Base-by-base conservation (phyloP, 2,329 filamentous ascomycete species). In the Microcyclosporella mali region DNA sequence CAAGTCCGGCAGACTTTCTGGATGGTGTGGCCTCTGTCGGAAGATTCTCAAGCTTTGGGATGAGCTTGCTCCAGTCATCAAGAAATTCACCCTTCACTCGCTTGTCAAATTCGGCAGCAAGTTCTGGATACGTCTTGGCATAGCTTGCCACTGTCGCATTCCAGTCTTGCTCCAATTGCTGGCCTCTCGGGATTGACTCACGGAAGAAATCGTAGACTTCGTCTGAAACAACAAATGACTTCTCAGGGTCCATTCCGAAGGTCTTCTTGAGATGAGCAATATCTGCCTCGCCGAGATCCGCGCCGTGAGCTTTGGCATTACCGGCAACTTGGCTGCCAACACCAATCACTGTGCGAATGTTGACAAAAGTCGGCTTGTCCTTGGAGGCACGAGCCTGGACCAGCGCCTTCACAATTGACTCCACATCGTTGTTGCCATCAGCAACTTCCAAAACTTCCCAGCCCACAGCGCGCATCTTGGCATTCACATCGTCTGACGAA, bases 301-400 rank as follows among this genome's bases (percentile, higher is more conserved):
- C 77, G 16, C 77, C 77, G 47, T 82, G 79, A 1, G 77, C 73
- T 15, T 70, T 70, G 3, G 77, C 75, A 11, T 74, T 61, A 4
- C 73, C 73, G 1, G 70, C 70, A 4, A 68, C 65, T 2, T 63
- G 63, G 50, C 68, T 77, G 12, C 73, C 73, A 0, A 77, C 55
- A 2, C 76, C 75, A 16, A 79, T 79, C 19, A 74, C 66, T 2
- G 76, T 79, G 30, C 67, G 68, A 21, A 79, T 65, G 52, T 79
- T 78, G 63, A 79, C 70, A 40, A 79, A 77, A 0, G 71, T 73
- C 1, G 75, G 75, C 53, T 74, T 76, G 29, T 59, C 56, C 44
- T 54, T 55, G 33, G 54, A 56, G 12, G 59, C 57, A 14, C 56
- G 54, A 12, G 36, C 72, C 58, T 43, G 58, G 56, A 44, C 61